Evolutionary conservation across 305 asterid genomes (phyloP).

Genomic region (Fraxinus floribunda): DNA sequence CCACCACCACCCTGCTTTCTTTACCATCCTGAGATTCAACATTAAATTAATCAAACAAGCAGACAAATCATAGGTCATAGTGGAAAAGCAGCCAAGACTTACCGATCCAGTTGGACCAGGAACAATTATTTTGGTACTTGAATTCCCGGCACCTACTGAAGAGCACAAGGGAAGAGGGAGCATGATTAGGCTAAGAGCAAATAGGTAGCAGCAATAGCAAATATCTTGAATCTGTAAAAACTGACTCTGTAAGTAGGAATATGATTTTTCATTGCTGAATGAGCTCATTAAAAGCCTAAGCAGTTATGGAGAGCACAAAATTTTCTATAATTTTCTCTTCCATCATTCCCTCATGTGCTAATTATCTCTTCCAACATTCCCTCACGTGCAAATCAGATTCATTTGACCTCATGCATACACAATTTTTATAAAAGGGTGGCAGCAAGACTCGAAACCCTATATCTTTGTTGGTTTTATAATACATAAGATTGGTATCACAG

Average conservation of each 20-base stretch:
- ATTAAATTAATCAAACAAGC: slow-evolving; percentile 1
- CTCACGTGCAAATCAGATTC: neutral
- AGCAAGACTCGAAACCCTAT: neutral
- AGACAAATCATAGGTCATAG: slow-evolving; percentile 9
- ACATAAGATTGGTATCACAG: neutral
- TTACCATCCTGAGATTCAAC: slow-evolving; percentile 50
- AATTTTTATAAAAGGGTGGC: neutral
- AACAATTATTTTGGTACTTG: slow-evolving; percentile 29
- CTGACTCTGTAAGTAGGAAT: neutral
- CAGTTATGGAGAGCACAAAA: neutral
- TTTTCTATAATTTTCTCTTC: neutral
- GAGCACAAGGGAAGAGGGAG: neutral
- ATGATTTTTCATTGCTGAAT: neutral
- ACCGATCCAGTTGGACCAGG: slow-evolving; percentile 43
- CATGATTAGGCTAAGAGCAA: neutral
- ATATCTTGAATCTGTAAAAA: neutral
- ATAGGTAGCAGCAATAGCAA: neutral
- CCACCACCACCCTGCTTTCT: slow-evolving; percentile 34
- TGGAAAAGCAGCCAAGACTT: slow-evolving; percentile 25
- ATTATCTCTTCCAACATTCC: neutral
- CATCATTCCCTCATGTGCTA: neutral
- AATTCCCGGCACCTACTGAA: slow-evolving; percentile 43
- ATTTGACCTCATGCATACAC: neutral
- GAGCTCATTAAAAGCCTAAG: neutral
- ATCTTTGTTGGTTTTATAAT: neutral